These are phyloP conservation scores for Ganoderma boninense DNA, from an alignment of 1,284 basidiomycete genomes.

Conservation along the genomic window DNA sequence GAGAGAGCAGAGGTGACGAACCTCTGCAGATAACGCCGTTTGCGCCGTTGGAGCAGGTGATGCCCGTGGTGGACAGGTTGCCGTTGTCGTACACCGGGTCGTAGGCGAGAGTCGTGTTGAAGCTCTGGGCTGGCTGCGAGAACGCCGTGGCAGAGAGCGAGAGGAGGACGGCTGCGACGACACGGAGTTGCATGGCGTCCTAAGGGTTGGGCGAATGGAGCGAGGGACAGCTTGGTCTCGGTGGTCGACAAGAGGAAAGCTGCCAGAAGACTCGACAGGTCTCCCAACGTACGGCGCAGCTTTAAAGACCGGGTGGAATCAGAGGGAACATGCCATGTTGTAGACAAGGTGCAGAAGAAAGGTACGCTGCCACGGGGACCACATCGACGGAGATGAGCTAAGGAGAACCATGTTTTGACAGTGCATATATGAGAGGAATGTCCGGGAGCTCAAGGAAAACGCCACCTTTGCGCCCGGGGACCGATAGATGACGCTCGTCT, in stretches of 20 bases:
- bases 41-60: constrained; percentile 58
- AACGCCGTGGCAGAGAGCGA: constrained; percentile 30
- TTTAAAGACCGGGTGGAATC: neutral
- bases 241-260: neutral
- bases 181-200: neutral
- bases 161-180: neutral
- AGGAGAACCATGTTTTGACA: neutral
- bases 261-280: neutral
- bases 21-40: constrained; percentile 50
- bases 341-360: neutral
- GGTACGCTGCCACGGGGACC: neutral
- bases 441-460: too few species aligned
- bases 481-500: neutral
- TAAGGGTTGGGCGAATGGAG: neutral
- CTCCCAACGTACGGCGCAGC: neutral
- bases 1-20: constrained; percentile 43
- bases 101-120: constrained; percentile 48
- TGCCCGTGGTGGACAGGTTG: constrained; percentile 40
- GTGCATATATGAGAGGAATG: neutral
- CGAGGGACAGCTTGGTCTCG: neutral
- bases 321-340: neutral
- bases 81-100: constrained; percentile 52
- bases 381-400: constrained; percentile 22
- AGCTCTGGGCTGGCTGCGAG: constrained; percentile 20
- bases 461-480: neutral